Percentiles rank a stretch among this genome's conserved stretches.
Conservation (phyloP, 2,329 filamentous ascomycete species). For the Xylogone sp. region DNA sequence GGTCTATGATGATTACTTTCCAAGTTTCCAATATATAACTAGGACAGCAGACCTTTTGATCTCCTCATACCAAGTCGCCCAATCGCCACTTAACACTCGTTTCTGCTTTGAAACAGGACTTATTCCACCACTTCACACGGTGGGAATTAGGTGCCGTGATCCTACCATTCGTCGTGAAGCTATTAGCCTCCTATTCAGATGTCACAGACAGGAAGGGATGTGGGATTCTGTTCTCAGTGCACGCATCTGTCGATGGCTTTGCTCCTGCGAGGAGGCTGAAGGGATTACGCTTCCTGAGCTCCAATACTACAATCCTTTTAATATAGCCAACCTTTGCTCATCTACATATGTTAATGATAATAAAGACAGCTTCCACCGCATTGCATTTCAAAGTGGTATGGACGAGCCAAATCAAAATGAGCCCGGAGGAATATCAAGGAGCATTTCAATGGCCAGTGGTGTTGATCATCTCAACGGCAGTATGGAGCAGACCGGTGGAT, state of each 20-base stretch:
- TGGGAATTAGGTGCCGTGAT: slow-evolving; percentile 64
- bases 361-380: not conserved
- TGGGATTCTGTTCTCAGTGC: slow-evolving; percentile 48
- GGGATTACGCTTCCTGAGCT: not conserved
- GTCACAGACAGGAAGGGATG: slow-evolving; percentile 62
- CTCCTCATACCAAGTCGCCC: slow-evolving; percentile 4
- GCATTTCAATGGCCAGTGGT: not conserved
- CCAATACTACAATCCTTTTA: not conserved
- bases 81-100: slow-evolving; percentile 32
- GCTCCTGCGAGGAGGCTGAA: slow-evolving; percentile 22
- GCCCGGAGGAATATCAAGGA: not conserved
- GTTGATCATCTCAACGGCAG: not conserved
- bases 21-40: slow-evolving; percentile 20
- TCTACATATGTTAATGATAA: not conserved
- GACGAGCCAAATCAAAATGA: not conserved
- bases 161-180: slow-evolving; percentile 53
- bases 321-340: not conserved
- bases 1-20: slow-evolving; percentile 19
- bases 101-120: slow-evolving; percentile 64
- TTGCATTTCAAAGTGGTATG: not conserved
- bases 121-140: slow-evolving; percentile 60
- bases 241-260: slow-evolving; percentile 21
- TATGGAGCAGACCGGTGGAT: not conserved
- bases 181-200: slow-evolving; percentile 54
- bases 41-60: slow-evolving; percentile 14